Base-by-base conservation (phyloP, 805 yeast species). In the Yarrowia sp. region DNA sequence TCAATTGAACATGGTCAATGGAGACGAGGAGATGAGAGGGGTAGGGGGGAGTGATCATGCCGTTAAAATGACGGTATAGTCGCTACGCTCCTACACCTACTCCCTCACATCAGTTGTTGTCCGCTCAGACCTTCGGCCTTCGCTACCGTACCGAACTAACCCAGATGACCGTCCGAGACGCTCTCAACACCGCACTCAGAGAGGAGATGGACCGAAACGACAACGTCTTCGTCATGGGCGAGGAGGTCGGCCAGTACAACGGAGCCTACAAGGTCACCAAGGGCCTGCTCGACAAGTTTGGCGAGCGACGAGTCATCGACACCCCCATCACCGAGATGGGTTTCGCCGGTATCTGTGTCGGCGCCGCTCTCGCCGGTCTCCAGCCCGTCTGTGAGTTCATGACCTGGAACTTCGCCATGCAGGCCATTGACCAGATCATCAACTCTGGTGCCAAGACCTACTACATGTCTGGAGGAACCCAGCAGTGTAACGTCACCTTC, bases 271-370 rank as follows among this genome's bases (percentile, higher is more conserved):
- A 95, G 82, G 88, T 95, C 69, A 89, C 98, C 69, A 87, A 96
- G 76, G 99, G 99, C 39, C 84, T 95, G 69, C 83, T 95, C 74
- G 99, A 95, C 79, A 85, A 96, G 76, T 92, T 92, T 73, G 98
- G 98, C 68, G 96, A 92, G 76, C 86, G 89, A 78, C 87, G 98
- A 80, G 88, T 92, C 66, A 84, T 92, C 68, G 98, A 92, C 79
- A 92, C 98, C 69, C 99, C 99, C 69, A 95, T 95, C 78, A 95
- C 99, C 65, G 99, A 95, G 81, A 93, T 95, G 95, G 99, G 99
- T 66, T 93, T 92, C 83, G 86, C 97, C 58, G 98, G 98, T 74
- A 80, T 92, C 69, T 88, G 96, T 72, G 96, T 90, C 51, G 98
- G 98, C 78, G 92, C 97, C 45, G 95, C 97, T n/a, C 85, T 92